Base-by-base conservation (phyloP, 768 basidiomycete genomes). In the Boletus barrowsii region DNA sequence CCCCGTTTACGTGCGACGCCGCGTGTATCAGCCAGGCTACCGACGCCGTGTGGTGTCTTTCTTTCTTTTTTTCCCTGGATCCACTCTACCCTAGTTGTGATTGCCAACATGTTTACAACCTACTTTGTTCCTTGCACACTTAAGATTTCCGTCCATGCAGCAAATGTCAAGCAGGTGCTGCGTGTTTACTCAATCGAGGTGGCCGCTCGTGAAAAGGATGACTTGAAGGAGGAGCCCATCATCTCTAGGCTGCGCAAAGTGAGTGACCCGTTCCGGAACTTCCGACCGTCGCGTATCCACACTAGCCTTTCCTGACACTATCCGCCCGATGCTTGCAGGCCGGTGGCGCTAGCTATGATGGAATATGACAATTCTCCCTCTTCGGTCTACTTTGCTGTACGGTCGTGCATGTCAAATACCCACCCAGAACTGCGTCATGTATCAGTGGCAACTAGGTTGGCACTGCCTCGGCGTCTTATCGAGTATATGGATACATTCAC, bases 71-170 rank as follows among this genome's bases (percentile, higher is more conserved):
- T 26, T 26, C 33, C 30, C 57, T 39, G 47, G 18, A 56, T 57
- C 29, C 54, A 26, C 40, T 62, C 52, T 51, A 58, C 63, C 58
- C 67, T 69, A 50, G 53, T 58, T 54, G 62, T 60, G 56, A 58
- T 55, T 55, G 53, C 37, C 17, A 42, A 53, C 32, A 47, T 55
- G 48, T 58, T 65, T 71, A 68, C 70, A 67, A 61, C 65, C 64
- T 42, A 61, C 62, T 47, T 48, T 60, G 51, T 58, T 55, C 58
- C 48, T 54, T 52, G 49, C 54, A 50, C 50, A 49, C 32, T 65
- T 37, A 62, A 95, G 93, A 89, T 96, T 65, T 96, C 94, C 54
- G 93, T 98, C 4, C 94, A 98, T 66, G 66, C 85, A 24, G 88
- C 89, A 59, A 87, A 93, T 73, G 92, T 97, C 72, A 96, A 97